Percentiles rank a stretch among this genome's conserved stretches.
These are phyloP conservation scores for Fusarium marasasianum DNA, from an alignment of 2,329 filamentous ascomycete genomes.

Conservation along the genomic window DNA sequence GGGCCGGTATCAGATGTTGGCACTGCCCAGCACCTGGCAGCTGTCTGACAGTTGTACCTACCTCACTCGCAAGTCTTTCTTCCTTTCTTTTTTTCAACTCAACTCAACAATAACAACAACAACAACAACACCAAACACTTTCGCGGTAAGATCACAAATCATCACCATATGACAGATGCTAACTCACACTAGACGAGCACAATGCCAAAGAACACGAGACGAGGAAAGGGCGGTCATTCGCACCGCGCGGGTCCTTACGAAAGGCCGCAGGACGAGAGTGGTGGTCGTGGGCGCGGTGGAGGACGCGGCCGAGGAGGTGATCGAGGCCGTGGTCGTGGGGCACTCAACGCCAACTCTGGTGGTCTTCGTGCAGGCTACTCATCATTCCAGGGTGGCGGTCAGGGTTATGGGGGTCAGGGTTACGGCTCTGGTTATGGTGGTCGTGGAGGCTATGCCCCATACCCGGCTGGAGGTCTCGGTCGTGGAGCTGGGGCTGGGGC, in stretches of 20 bases:
- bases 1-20: neutral
- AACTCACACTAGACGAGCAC: neutral
- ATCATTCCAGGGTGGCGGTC: neutral
- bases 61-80: too few relatives aligned
- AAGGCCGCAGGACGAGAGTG: neutral
- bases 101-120: neutral
- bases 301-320: too few relatives aligned
- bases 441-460: too few relatives aligned
- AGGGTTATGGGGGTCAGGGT: too few relatives aligned
- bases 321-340: too few relatives aligned
- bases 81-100: neutral
- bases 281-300: neutral
- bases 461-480: neutral
- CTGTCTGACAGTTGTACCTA: neutral
- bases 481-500: too few relatives aligned
- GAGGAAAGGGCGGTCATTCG: neutral
- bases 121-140: too few relatives aligned
- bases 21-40: neutral
- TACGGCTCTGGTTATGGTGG: too few relatives aligned
- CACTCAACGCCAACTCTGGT: neutral
- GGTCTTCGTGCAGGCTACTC: neutral
- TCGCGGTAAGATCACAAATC: neutral
- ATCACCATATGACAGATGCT: neutral
- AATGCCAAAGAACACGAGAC: neutral
- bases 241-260: neutral